phyloP scores from a whole-genome alignment of 1,284 basidiomycete genomes.

The Trametes versicolor region DNA sequence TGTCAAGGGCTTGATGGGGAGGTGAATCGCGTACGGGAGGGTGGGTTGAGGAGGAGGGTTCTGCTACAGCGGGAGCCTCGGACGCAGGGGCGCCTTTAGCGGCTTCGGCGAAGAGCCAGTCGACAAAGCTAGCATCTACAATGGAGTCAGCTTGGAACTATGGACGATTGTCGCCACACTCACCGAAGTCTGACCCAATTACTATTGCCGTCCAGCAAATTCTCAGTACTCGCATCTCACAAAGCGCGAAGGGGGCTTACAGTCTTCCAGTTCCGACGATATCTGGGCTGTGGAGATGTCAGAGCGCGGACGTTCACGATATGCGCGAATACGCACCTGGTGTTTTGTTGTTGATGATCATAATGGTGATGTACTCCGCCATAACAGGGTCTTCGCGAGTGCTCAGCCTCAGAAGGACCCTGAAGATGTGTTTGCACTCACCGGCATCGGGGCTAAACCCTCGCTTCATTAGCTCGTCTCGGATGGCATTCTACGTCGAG shows the following conservation, averaged over 20 bases:
- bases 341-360: conserved; percentile 92
- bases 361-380: conserved; percentile 92
- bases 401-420: conserved; percentile 1
- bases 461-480: conserved; percentile 81
- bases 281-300: conserved; percentile 71
- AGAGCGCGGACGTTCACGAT: conserved; percentile 22
- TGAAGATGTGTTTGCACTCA: conserved; percentile 38
- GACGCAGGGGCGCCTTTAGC: conserved; percentile 69
- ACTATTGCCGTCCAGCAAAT: conserved; percentile 52
- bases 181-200: conserved; percentile 83
- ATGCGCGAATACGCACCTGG: conserved; percentile 59
- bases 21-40: conserved; percentile 41
- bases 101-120: conserved; percentile 85
- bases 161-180: conserved; percentile 33
- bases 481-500: conserved; percentile 72
- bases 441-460: conserved; percentile 83
- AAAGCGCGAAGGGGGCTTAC: conserved; percentile 56
- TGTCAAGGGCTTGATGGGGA: conserved; percentile 46
- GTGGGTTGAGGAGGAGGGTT: conserved; percentile 48
- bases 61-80: conserved; percentile 48
- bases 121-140: conserved; percentile 79
- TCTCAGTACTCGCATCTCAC: conserved; percentile 19
- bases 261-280: conserved; percentile 81
- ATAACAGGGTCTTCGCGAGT: conserved; percentile 76
- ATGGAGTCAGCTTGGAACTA: conserved; percentile 17